Percentiles rank a stretch among this genome's conserved stretches.
These are phyloP conservation scores for Gremmenia infestans DNA, from an alignment of 2,329 filamentous ascomycete species.

Conservation along the genomic window DNA sequence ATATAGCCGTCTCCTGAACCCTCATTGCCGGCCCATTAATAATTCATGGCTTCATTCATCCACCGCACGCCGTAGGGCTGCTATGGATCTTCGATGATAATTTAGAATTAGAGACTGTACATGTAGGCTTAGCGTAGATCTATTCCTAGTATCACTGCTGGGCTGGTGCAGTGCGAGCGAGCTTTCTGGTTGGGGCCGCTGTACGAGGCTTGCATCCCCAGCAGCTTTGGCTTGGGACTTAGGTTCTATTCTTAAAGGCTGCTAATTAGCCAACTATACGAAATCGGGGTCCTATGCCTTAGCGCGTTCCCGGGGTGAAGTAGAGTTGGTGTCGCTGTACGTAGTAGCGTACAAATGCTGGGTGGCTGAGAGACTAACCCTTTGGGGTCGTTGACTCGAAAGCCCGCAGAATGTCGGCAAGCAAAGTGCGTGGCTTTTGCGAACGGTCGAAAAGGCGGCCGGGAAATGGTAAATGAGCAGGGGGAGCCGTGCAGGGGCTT, in stretches of 20 bases:
- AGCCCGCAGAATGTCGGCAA: constrained; percentile 15
- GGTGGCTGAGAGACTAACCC: constrained; percentile 9
- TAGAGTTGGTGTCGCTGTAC: constrained; percentile 4
- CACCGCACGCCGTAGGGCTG: constrained; percentile 15
- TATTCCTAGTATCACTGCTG: constrained; percentile 19
- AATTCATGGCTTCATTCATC: not conserved
- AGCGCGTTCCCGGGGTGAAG: constrained; percentile 4
- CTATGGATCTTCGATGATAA: constrained; percentile 8
- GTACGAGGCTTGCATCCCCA: constrained; percentile 9
- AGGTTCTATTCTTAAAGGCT: constrained; percentile 23
- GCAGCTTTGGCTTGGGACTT: constrained; percentile 1
- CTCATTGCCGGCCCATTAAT: not conserved
- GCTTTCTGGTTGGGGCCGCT: constrained; percentile 12
- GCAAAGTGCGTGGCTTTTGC: constrained; percentile 17
- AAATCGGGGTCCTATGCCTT: constrained; percentile 2
- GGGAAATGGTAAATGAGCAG: not conserved
- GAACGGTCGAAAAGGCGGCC: constrained; percentile 13
- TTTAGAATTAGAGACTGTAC: not conserved
- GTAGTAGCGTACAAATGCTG: not conserved
- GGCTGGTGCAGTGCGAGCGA: not conserved
- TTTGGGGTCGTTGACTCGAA: constrained; percentile 4
- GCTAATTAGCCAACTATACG: constrained; percentile 21
- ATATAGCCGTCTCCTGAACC: not conserved
- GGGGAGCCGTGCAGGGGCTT: constrained; percentile 1
- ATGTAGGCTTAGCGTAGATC: constrained; percentile 15